Percentiles rank a stretch among this genome's conserved stretches.
Evolutionary conservation across 129 eudicot species (phyloP).

Genomic region (Lactuca saligna): DNA sequence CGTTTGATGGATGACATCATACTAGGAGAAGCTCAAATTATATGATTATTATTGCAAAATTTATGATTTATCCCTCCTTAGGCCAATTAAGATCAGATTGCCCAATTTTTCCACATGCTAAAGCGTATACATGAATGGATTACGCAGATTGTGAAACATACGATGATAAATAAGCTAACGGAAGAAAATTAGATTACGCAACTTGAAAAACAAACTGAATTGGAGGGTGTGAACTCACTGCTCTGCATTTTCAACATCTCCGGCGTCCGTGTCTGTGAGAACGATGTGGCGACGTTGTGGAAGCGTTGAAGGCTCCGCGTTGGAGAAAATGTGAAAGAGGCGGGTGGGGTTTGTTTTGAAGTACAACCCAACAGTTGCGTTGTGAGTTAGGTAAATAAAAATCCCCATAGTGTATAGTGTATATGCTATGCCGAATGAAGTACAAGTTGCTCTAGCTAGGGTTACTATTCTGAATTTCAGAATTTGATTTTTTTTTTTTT

Average conservation of each 20-base stretch:
- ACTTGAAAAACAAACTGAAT: conserved; percentile 44
- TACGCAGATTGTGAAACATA: conserved; percentile 21
- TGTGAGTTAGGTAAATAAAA: background rate
- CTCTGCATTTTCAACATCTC: conserved; percentile 57
- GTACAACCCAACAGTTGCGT: background rate
- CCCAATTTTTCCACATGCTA: too few relatives aligned
- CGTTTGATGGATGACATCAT: too few relatives aligned
- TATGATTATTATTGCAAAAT: too few relatives aligned
- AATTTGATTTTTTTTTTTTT: too few relatives aligned
- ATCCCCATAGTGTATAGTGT: background rate
- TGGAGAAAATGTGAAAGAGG: background rate
- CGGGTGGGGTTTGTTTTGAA: background rate
- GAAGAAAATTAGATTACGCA: conserved; percentile 19
- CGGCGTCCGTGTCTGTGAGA: background rate
- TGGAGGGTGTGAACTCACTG: conserved; percentile 52
- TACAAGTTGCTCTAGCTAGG: too few relatives aligned
- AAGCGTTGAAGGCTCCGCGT: background rate
- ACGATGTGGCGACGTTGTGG: background rate
- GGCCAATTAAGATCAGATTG: too few relatives aligned
- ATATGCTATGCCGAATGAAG: background rate
- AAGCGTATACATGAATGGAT: too few relatives aligned
- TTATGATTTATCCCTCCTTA: too few relatives aligned
- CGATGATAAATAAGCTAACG: conserved; percentile 8
- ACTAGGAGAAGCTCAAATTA: too few relatives aligned
- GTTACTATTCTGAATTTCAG: background rate